Conservation (phyloP, 495 filamentous ascomycete genomes). For the Xylaria sp. region DNA sequence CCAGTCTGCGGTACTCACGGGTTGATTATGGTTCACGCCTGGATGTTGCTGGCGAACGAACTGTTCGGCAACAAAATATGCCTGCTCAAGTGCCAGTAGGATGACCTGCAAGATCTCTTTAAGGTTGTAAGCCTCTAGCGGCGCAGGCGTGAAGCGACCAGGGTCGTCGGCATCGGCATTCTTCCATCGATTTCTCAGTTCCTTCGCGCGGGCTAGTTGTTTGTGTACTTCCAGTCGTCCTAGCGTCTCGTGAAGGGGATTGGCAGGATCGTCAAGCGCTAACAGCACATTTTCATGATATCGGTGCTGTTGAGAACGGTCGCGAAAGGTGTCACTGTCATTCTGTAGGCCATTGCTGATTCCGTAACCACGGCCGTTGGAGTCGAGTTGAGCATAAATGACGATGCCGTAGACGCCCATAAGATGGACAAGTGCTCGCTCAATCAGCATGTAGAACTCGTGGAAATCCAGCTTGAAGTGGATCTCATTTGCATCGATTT, state of each 20-base stretch:
- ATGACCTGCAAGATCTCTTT: conserved; percentile 58
- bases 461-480: conserved; percentile 78
- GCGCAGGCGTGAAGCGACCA: conserved; percentile 41
- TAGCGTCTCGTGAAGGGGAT: conserved; percentile 60
- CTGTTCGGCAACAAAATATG: conserved; percentile 39
- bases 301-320: conserved; percentile 47
- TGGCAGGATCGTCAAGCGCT: conserved; percentile 55
- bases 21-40: conserved; percentile 5
- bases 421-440: conserved; percentile 67
- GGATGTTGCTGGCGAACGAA: conserved; percentile 46
- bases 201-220: conserved; percentile 66
- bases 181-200: conserved; percentile 73
- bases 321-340: conserved; percentile 1
- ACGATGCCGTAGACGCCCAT: conserved; percentile 62
- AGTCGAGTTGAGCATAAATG: conserved; percentile 40
- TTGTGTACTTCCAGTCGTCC: conserved; percentile 53
- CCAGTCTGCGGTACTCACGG: conserved; percentile 21
- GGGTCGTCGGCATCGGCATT: conserved; percentile 54
- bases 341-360: conserved; percentile 14
- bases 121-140: conserved; percentile 62
- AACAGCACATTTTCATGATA: conserved; percentile 71
- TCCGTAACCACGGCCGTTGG: conserved; percentile 23
- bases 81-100: conserved; percentile 49
- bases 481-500: conserved; percentile 54
- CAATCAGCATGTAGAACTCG: conserved; percentile 72